Conservation (phyloP, 129 eudicot species). For the Ambrosia artemisiifolia region DNA sequence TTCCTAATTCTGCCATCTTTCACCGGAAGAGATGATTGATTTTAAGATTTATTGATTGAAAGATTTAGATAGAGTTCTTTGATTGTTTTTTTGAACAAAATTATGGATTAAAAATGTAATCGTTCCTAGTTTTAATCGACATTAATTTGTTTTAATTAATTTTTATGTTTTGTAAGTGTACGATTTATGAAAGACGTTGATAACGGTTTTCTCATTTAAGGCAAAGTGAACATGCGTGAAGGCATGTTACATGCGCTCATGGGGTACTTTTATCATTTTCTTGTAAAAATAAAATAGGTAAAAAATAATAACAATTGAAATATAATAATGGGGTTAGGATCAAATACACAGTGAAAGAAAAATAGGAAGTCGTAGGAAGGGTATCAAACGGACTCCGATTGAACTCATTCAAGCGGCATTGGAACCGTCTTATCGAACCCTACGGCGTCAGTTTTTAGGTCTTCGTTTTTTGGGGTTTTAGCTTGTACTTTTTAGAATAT, state of each 20-base stretch:
- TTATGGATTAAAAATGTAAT: conserved; percentile 21
- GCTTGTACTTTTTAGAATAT: too few species aligned
- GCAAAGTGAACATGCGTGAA: conserved; percentile 9
- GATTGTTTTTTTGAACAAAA: neutral
- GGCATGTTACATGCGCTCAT: neutral
- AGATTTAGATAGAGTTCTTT: neutral
- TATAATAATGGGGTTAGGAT: neutral
- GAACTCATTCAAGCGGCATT: too few species aligned
- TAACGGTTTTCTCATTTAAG: neutral
- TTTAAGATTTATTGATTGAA: neutral
- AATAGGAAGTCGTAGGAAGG: too few species aligned
- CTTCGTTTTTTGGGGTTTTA: too few species aligned
- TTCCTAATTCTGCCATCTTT: conserved; percentile 32
- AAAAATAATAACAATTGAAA: neutral
- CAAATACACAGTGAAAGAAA: too few species aligned
- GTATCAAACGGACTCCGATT: too few species aligned
- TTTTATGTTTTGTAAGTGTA: conserved; percentile 13
- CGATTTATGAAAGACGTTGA: neutral
- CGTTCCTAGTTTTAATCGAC: conserved; percentile 13
- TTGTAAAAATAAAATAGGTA: neutral
- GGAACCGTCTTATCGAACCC: too few species aligned
- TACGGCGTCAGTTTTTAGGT: too few species aligned
- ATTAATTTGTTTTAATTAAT: neutral
- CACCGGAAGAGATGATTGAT: conserved; percentile 25
- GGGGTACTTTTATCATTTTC: neutral